Evolutionary conservation across 345 rosid genomes (phyloP).

Genomic region (Aethionema arabicum): DNA sequence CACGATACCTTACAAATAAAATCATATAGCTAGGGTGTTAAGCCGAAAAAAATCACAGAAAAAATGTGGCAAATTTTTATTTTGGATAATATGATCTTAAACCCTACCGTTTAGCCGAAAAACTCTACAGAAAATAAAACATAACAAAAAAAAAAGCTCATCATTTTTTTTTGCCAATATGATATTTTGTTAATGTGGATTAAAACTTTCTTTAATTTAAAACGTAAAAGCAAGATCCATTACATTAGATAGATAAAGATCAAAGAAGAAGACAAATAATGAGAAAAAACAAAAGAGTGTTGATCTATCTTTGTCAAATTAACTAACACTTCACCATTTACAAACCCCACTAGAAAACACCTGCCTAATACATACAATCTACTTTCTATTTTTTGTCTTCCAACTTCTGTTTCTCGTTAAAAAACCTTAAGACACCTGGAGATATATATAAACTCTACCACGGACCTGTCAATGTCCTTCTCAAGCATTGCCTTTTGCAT

Average conservation of each 20-base stretch:
- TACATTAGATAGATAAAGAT: constrained; percentile 30
- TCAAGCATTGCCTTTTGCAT: constrained; percentile 66
- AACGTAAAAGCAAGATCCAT: constrained; percentile 21
- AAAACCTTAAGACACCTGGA: constrained; percentile 8
- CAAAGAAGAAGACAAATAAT: constrained; percentile 17
- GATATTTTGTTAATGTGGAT: too few relatives aligned
- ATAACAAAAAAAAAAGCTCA: too few relatives aligned
- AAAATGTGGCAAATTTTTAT: too few relatives aligned
- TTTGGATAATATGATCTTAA: too few relatives aligned
- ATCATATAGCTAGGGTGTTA: too few relatives aligned
- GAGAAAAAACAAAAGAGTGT: constrained; percentile 16
- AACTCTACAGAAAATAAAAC: too few relatives aligned
- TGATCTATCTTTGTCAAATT: constrained; percentile 32
- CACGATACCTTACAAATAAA: too few relatives aligned
- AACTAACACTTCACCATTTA: constrained; percentile 43
- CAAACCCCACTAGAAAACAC: constrained; percentile 40
- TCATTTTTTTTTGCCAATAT: too few relatives aligned
- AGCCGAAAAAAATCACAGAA: too few relatives aligned
- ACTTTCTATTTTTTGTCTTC: constrained; percentile 33
- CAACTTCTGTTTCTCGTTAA: constrained; percentile 27
- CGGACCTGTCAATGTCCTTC: constrained; percentile 85
- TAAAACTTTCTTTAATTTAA: too few relatives aligned
- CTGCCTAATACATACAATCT: constrained; percentile 45
- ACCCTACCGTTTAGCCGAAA: too few relatives aligned
- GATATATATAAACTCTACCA: constrained; percentile 68